A percentile compares a stretch with the other conserved stretches of the same genome.
These are phyloP conservation scores for Phytophthora pistaciae DNA, from an alignment of 352 stramenopile species.

Conservation along the genomic window DNA sequence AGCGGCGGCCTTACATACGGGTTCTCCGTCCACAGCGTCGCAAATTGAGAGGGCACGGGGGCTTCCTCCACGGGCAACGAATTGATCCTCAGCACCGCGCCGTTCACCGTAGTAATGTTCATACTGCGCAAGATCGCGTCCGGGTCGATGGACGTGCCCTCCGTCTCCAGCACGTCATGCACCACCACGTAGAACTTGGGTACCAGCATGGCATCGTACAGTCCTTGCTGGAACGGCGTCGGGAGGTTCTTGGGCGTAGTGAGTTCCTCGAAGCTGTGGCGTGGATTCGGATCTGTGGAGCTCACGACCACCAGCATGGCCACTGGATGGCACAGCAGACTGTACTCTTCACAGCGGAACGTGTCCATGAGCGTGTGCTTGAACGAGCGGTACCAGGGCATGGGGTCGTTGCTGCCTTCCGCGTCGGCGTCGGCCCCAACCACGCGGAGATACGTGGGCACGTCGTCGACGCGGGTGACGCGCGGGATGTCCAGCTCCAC, in stretches of 20 bases:
- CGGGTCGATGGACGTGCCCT: constrained; percentile 82
- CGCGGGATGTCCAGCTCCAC: constrained; percentile 76
- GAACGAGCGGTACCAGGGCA: constrained; percentile 87
- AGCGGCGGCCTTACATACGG: constrained; percentile 71
- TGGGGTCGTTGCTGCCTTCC: constrained; percentile 45
- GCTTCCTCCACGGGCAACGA: constrained; percentile 52
- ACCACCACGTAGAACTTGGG: constrained; percentile 92
- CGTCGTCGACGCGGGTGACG: constrained; percentile 67
- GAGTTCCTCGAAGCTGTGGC: constrained; percentile 80
- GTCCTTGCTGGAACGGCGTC: constrained; percentile 66
- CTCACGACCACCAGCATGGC: constrained; percentile 84
- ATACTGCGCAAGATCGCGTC: constrained; percentile 81
- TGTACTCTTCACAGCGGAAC: constrained; percentile 87
- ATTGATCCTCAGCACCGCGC: constrained; percentile 76
- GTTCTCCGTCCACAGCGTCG: constrained; percentile 54
- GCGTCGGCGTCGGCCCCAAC: constrained; percentile 56
- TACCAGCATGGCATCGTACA: constrained; percentile 81
- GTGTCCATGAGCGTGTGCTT: constrained; percentile 83
- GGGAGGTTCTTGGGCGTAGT: constrained; percentile 57
- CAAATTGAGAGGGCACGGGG: constrained; percentile 40
- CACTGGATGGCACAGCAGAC: constrained; percentile 74
- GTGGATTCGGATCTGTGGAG: constrained; percentile 85
- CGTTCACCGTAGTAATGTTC: constrained; percentile 55
- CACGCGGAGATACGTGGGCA: constrained; percentile 69
- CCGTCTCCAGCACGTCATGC: constrained; percentile 84